A percentile compares a stretch with the other conserved stretches of the same genome.
Evolutionary conservation across 805 yeast genomes (phyloP).

Genomic region (Pichia exigua): DNA sequence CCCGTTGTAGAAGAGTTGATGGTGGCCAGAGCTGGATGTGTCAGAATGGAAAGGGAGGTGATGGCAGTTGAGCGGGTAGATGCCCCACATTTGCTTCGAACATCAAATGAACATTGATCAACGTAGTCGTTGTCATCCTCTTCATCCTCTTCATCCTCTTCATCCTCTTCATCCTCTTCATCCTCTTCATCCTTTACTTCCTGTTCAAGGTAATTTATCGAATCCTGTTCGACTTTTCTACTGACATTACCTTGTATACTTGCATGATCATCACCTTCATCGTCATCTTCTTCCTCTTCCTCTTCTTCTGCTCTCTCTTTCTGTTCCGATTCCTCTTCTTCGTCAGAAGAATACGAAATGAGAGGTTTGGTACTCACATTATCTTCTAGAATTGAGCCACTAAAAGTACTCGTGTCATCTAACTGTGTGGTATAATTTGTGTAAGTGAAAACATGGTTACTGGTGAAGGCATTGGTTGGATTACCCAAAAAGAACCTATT

Average conservation of each 20-base stretch:
- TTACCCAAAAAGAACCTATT: neutral
- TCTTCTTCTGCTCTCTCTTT: too few relatives aligned
- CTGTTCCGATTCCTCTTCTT: too few relatives aligned
- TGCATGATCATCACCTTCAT: neutral
- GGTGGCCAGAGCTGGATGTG: neutral
- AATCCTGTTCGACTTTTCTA: neutral
- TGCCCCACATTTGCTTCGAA: constrained; percentile 6
- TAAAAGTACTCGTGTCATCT: constrained; percentile 2
- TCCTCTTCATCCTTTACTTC: neutral
- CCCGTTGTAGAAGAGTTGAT: constrained; percentile 1
- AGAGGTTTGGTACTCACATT: constrained; percentile 39
- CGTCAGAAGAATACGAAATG: constrained; percentile 28
- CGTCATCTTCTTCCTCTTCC: neutral
- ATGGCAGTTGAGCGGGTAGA: constrained; percentile 5
- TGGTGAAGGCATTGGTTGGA: neutral
- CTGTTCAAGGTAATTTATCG: neutral
- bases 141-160: neutral
- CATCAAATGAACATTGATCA: neutral
- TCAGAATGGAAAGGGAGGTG: constrained; percentile 8
- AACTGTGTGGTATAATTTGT: neutral
- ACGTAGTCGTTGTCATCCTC: neutral
- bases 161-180: neutral
- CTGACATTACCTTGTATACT: neutral
- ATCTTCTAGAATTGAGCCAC: constrained; percentile 8
- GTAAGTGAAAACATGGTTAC: neutral